Evolutionary conservation across 371 early-diverging fungal genomes (phyloP).

Genomic region (Conidiobolus incongruus): DNA sequence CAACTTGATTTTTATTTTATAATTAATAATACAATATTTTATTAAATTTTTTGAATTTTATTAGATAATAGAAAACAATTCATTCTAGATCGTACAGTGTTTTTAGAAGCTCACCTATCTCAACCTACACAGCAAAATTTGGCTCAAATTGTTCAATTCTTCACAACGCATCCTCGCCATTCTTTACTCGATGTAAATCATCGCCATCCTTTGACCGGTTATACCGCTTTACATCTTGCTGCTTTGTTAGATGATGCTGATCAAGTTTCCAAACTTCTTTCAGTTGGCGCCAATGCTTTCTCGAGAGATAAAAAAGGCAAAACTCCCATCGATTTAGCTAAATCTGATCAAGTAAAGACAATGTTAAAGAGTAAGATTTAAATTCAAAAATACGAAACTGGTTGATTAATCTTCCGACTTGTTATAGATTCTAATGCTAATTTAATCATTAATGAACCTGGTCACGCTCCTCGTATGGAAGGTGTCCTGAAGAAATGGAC

Average conservation of each 20-base stretch:
- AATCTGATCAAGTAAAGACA: slow-evolving; percentile 20
- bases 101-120: slow-evolving; percentile 1
- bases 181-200: slow-evolving; percentile 33
- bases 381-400: neutral
- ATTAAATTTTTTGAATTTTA: neutral
- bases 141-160: neutral
- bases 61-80: slow-evolving; percentile 1
- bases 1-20: too few relatives aligned
- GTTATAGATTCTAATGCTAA: slow-evolving; percentile 5
- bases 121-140: slow-evolving; percentile 2
- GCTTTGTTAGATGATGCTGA: slow-evolving; percentile 23
- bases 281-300: slow-evolving; percentile 40
- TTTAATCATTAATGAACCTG: slow-evolving; percentile 9
- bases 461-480: slow-evolving; percentile 22
- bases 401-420: slow-evolving; percentile 1
- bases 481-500: slow-evolving; percentile 59
- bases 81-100: neutral
- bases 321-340: slow-evolving; percentile 28
- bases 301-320: slow-evolving; percentile 37
- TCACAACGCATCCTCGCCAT: neutral
- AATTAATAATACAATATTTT: too few relatives aligned
- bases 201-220: slow-evolving; percentile 25
- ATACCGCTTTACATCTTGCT: slow-evolving; percentile 40
- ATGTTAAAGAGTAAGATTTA: slow-evolving; percentile 18
- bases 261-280: slow-evolving; percentile 37